Evolutionary conservation across 2,329 filamentous ascomycete species (phyloP).

Genomic region (Passalora sequoiae): DNA sequence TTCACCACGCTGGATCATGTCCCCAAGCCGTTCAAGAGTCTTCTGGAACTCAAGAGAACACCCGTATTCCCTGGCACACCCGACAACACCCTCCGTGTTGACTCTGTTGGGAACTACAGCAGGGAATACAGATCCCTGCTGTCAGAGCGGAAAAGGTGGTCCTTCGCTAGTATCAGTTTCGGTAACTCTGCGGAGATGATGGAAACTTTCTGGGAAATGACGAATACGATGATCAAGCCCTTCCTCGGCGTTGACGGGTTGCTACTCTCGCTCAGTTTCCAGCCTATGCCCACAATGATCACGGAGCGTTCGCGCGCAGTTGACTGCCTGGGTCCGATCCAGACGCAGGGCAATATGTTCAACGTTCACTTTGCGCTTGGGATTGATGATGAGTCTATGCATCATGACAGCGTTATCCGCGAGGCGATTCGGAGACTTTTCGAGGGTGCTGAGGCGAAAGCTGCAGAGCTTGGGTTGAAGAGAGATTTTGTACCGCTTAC

Average conservation of each 20-base stretch:
- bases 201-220: constrained; percentile 22
- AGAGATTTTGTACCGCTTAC: constrained; percentile 9
- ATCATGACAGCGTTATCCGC: constrained; percentile 11
- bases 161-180: constrained; percentile 21
- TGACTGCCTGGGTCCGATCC: constrained; percentile 19
- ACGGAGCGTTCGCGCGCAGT: constrained; percentile 12
- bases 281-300: constrained; percentile 20
- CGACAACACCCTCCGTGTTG: constrained; percentile 20
- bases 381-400: constrained; percentile 10
- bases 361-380: constrained; percentile 18
- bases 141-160: constrained; percentile 19
- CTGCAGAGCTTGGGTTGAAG: constrained; percentile 13
- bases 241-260: constrained; percentile 16
- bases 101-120: constrained; percentile 18
- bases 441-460: constrained; percentile 7
- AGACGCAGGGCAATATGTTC: constrained; percentile 18
- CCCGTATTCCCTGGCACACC: constrained; percentile 18
- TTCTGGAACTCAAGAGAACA: constrained; percentile 12
- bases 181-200: constrained; percentile 19
- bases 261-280: constrained; percentile 19
- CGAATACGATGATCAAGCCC: constrained; percentile 12
- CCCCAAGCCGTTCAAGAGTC: constrained; percentile 18
- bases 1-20: constrained; percentile 8
- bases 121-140: constrained; percentile 17
- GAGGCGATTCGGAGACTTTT: constrained; percentile 15